A percentile compares a stretch with the other conserved stretches of the same genome.
phyloP scores from a whole-genome alignment of 169 alveolate species.

The Eimeria sp. region DNA sequence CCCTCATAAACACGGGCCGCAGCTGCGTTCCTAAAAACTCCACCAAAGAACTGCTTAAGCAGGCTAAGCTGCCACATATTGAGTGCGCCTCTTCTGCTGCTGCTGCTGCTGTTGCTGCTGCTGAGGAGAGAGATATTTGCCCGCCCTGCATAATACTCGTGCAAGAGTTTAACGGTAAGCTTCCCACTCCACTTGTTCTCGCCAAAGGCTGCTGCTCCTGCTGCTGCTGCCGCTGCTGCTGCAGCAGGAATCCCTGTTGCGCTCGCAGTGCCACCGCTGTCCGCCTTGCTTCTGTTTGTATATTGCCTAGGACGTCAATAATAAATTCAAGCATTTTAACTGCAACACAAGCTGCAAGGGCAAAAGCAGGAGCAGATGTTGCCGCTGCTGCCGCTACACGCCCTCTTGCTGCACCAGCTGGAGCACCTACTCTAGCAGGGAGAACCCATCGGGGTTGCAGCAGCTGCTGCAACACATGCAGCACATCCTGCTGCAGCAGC shows the following conservation, averaged over 20 bases:
- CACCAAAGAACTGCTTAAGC: constrained; percentile 2
- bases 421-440: not conserved
- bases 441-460: constrained; percentile 37
- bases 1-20: constrained; percentile 75
- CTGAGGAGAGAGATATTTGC: not conserved
- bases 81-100: constrained; percentile 62
- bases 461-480: constrained; percentile 66
- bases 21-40: constrained; percentile 70
- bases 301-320: constrained; percentile 14
- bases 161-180: not conserved
- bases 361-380: not conserved
- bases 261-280: constrained; percentile 29
- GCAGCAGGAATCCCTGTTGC: constrained; percentile 19
- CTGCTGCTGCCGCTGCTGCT: constrained; percentile 36
- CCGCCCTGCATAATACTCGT: not conserved
- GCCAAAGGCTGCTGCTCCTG: not conserved
- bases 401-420: constrained; percentile 20
- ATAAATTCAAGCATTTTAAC: constrained; percentile 55
- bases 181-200: not conserved
- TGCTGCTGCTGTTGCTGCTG: constrained; percentile 71
- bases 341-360: constrained; percentile 77
- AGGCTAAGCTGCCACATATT: constrained; percentile 34
- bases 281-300: constrained; percentile 54
- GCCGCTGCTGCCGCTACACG: constrained; percentile 70
- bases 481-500: constrained; percentile 58